phyloP scores from a whole-genome alignment of 768 basidiomycete species.

The Mycena maculata region DNA sequence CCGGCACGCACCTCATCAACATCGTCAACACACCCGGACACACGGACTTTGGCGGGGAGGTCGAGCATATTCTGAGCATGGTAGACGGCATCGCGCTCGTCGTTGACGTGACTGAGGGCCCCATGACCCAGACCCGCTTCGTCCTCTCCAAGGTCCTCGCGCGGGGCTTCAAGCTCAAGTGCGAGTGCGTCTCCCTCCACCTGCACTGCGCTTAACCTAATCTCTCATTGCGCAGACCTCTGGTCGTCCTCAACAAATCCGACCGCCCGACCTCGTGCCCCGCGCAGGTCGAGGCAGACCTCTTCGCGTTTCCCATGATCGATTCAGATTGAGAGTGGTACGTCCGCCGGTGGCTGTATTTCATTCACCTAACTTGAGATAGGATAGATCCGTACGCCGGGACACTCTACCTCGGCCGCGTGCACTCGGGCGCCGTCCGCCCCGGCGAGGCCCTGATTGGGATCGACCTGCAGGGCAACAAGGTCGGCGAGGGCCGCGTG shows the following conservation, averaged over 20 bases:
- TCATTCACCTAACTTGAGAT: not conserved
- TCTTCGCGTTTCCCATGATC: conserved; percentile 64
- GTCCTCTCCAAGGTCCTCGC: conserved; percentile 59
- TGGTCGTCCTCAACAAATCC: conserved; percentile 65
- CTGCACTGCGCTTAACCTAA: no score
- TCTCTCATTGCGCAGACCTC: conserved; percentile 52
- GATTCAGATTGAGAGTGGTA: conserved; percentile 59
- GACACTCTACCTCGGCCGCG: conserved; percentile 59
- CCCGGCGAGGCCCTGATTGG: conserved; percentile 55
- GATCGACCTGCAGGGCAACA: conserved; percentile 54
- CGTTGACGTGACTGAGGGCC: conserved; percentile 70
- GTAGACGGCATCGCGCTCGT: conserved; percentile 71
- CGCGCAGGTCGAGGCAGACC: conserved; percentile 60
- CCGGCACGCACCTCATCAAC: conserved; percentile 56
- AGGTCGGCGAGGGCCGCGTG: conserved; percentile 62
- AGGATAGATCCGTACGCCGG: conserved; percentile 57
- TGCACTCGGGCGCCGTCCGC: conserved; percentile 54
- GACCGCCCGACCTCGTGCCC: conserved; percentile 58
- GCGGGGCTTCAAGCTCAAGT: conserved; percentile 55
- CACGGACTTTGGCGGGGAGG: conserved; percentile 73
- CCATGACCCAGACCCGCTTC: conserved; percentile 70
- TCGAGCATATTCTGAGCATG: conserved; percentile 70
- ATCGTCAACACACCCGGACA: conserved; percentile 74
- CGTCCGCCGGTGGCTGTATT: not conserved
- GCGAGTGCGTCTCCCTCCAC: no score